These are phyloP conservation scores for Chytriomyces confervae DNA, from an alignment of 192 early-diverging fungal genomes.

Conservation along the genomic window DNA sequence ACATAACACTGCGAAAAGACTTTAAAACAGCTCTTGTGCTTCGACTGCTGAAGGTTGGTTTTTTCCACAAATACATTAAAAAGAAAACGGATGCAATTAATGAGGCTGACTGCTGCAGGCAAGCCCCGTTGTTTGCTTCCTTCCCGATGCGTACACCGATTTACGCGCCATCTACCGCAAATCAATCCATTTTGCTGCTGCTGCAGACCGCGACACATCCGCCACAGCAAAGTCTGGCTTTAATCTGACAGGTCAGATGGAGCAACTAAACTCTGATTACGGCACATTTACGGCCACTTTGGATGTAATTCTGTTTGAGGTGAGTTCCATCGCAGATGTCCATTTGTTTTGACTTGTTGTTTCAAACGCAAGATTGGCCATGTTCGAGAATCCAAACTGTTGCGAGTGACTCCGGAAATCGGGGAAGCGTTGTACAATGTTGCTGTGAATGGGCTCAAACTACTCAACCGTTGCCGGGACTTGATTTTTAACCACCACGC, in stretches of 20 bases:
- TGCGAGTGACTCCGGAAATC: not conserved
- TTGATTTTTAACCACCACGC: conserved; percentile 41
- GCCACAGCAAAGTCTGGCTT: not conserved
- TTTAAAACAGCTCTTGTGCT: conserved; percentile 54
- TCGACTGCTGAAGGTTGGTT: conserved; percentile 53
- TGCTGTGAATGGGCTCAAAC: not conserved
- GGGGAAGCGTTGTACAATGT: not conserved
- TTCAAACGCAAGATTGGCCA: no score
- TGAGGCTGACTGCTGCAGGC: conserved; percentile 15
- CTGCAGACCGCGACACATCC: not conserved
- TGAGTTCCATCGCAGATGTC: not conserved
- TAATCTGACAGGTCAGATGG: not conserved
- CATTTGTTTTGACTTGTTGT: not conserved
- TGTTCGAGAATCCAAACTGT: not conserved
- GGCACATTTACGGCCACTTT: not conserved
- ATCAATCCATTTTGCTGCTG: conserved; percentile 46
- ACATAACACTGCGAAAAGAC: conserved; percentile 54
- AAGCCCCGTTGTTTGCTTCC: conserved; percentile 52
- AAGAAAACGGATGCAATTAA: not conserved
- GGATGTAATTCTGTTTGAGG: not conserved
- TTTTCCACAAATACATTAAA: conserved; percentile 11
- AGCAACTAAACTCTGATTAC: not conserved
- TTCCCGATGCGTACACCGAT: conserved; percentile 51
- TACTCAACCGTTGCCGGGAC: not conserved
- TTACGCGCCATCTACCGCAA: conserved; percentile 52